These are phyloP conservation scores for Sporobolomyces roseus DNA, from an alignment of 768 basidiomycete genomes.

Conservation along the genomic window DNA sequence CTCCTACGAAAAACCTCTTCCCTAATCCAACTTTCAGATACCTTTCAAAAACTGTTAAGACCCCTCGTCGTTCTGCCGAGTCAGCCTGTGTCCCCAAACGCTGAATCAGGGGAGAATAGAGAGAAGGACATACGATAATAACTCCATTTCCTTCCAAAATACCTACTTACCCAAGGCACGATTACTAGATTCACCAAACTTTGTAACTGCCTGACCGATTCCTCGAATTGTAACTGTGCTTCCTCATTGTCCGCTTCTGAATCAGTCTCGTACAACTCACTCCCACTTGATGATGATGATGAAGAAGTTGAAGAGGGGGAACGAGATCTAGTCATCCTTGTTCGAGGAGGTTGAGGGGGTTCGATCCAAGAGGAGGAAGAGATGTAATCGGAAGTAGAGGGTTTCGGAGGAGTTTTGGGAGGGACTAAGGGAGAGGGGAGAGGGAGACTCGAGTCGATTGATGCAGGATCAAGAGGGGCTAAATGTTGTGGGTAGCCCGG, in stretches of 20 bases:
- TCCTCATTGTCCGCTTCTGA: neutral
- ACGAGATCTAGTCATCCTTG: neutral
- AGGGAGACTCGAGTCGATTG: neutral
- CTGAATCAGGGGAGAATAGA: neutral
- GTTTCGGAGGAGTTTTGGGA: neutral
- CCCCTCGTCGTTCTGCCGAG: too few relatives aligned
- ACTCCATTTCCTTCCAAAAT: slow-evolving; percentile 35
- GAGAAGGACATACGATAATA: slow-evolving; percentile 20
- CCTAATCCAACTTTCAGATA: slow-evolving; percentile 28
- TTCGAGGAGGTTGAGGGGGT: neutral
- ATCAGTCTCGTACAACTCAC: too few relatives aligned
- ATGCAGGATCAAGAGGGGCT: too few relatives aligned
- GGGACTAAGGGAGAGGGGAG: neutral
- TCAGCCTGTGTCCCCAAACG: neutral
- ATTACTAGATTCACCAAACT: slow-evolving; percentile 29
- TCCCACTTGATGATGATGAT: neutral
- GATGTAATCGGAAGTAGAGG: neutral
- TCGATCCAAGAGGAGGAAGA: neutral
- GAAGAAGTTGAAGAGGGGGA: neutral
- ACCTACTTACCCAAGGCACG: slow-evolving; percentile 28
- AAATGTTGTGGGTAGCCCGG: too few relatives aligned
- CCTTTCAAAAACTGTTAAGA: slow-evolving; percentile 27
- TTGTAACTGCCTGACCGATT: slow-evolving; percentile 25
- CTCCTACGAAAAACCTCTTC: slow-evolving; percentile 27
- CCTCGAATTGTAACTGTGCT: slow-evolving; percentile 37